These are phyloP conservation scores for Adansonia digitata DNA, from an alignment of 345 rosid genomes.

Conservation along the genomic window DNA sequence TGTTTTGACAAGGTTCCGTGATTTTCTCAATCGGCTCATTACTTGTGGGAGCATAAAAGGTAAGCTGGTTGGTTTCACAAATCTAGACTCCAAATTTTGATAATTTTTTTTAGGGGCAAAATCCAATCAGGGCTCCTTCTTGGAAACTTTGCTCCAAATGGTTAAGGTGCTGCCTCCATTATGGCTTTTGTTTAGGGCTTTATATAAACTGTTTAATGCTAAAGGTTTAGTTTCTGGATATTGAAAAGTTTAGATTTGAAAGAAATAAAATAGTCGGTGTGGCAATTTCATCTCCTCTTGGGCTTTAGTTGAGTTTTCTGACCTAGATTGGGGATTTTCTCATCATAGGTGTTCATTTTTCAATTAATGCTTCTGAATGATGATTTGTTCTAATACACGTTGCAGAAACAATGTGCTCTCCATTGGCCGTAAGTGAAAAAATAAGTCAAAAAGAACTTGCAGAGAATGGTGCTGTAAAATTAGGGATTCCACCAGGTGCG, in stretches of 20 bases:
- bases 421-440: conserved; percentile 16
- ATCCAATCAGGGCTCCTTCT: neutral
- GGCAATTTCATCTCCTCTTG: neutral
- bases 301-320: neutral
- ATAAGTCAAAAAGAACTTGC: conserved; percentile 16
- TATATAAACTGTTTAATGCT: neutral
- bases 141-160: neutral
- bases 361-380: neutral
- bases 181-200: neutral
- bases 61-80: conserved; percentile 16
- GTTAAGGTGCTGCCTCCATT: conserved; percentile 1
- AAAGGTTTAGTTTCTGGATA: neutral
- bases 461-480: conserved; percentile 6
- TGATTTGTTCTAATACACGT: conserved; percentile 3
- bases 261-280: neutral
- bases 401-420: conserved; percentile 32
- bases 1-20: conserved; percentile 8
- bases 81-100: conserved; percentile 1
- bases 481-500: conserved; percentile 17
- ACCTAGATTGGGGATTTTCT: neutral
- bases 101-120: neutral
- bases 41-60: conserved; percentile 50
- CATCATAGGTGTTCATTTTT: neutral
- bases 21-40: conserved; percentile 4
- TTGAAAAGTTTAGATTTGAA: neutral